Evolutionary conservation across 2,329 filamentous ascomycete genomes (phyloP).

Genomic region (Hymenoscyphus fraxineus): DNA sequence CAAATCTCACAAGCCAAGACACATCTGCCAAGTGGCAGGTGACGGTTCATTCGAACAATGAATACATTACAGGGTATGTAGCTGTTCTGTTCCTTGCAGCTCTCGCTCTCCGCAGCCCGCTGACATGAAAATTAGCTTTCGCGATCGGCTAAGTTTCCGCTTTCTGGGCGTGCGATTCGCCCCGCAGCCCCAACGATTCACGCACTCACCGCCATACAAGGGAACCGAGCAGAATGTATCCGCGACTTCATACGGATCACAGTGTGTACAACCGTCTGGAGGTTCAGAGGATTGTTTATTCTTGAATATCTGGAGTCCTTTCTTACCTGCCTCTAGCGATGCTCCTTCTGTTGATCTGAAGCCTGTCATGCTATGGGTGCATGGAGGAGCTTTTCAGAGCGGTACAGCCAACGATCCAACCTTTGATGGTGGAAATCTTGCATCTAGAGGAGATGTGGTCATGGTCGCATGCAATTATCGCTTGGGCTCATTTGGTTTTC

Average conservation of each 20-base stretch:
- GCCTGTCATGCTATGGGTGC: slow-evolving; percentile 33
- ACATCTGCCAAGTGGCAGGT: slow-evolving; percentile 37
- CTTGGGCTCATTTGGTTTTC: slow-evolving; percentile 41
- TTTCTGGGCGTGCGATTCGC: slow-evolving; percentile 29
- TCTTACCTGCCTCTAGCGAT: slow-evolving; percentile 24
- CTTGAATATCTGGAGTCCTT: slow-evolving; percentile 52
- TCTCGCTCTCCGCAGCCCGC: not conserved
- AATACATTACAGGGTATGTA: slow-evolving; percentile 44
- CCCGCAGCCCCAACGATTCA: slow-evolving; percentile 23
- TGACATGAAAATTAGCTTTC: slow-evolving; percentile 24
- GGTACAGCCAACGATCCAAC: slow-evolving; percentile 23
- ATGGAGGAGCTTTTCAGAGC: slow-evolving; percentile 34
- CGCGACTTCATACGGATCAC: slow-evolving; percentile 41
- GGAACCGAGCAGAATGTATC: slow-evolving; percentile 41
- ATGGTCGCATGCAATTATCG: slow-evolving; percentile 42
- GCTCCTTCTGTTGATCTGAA: slow-evolving; percentile 25
- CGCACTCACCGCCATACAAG: slow-evolving; percentile 44
- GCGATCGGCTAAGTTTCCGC: slow-evolving; percentile 47
- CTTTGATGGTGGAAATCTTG: slow-evolving; percentile 26
- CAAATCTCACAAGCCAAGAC: slow-evolving; percentile 33
- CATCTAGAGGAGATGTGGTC: slow-evolving; percentile 25
- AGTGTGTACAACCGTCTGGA: slow-evolving; percentile 41
- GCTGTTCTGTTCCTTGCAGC: not conserved
- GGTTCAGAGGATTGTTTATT: slow-evolving; percentile 53
- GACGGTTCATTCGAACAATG: slow-evolving; percentile 39